Base-by-base conservation (phyloP, 2,329 filamentous ascomycete species). In the Epichloe coenophiala region DNA sequence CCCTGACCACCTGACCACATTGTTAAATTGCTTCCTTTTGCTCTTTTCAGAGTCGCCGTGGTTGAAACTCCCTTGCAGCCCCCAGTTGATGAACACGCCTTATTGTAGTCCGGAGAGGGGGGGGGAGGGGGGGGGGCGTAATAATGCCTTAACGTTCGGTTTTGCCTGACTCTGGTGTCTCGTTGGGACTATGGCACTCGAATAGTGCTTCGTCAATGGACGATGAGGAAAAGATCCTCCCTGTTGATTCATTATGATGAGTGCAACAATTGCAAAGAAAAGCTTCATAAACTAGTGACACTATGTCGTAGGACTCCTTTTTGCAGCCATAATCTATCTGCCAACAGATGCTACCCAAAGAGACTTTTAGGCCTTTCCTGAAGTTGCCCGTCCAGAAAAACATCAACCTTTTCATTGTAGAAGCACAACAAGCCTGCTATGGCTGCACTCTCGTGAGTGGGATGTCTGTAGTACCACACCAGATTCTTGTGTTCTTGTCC, bases 371-470 rank as follows among this genome's bases (percentile, higher is more conserved):
- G 49, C 35, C 35, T 51, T 39, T 55, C 53, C 17, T 53, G 48
- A 21, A 51, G 51, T 23, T 52, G 36, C 1, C 80, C 80, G 53
- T 80, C 77, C 5, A 83, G 55, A 51, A 70, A 66, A n/a, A 84
- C 71, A 53, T 83, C 77, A 1, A 85, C 78, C 63, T 80, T 81
- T 61, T 85, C 82, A 54, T 84, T 83, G 55, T 84, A 84, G 53
- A 84, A 85, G 58, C 80, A 84, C 48, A 82, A 45, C 45, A 71
- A 60, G 2, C 80, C 79, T 1, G 74, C 74, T 53, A 85, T 68
- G 2, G 62, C 64, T 2, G 70, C 72, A 50, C 75, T 76, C 63
- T 85, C 82, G 0, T 68, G 57, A 0, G 74, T 77, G 3, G 82
- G 79, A 11, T 71, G 69, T 15, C 66, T 65, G 51, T 85, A 86